These are phyloP conservation scores for Ceratobasidium sp. DNA, from an alignment of 1,284 basidiomycete genomes.

Conservation along the genomic window DNA sequence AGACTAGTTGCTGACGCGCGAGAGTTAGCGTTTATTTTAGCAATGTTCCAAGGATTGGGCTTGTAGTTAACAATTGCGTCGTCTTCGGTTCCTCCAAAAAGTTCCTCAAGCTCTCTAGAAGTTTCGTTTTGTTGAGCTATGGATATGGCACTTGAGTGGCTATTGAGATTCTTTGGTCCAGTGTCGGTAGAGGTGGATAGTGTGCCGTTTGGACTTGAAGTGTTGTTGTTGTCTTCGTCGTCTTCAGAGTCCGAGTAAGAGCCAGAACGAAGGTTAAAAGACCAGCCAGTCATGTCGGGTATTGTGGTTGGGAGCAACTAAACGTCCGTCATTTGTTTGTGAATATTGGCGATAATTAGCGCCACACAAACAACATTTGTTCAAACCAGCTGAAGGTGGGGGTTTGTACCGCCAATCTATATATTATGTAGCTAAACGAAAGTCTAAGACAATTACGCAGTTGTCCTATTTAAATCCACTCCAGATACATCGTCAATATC, in stretches of 20 bases:
- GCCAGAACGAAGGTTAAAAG: slow-evolving; percentile 38
- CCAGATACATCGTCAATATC: neutral
- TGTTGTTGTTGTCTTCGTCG: neutral
- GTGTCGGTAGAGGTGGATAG: neutral
- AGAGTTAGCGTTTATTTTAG: slow-evolving; percentile 34
- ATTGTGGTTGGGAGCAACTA: neutral
- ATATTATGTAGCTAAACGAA: no score
- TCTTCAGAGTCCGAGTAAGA: slow-evolving; percentile 30
- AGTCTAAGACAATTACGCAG: no score
- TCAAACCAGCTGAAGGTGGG: no score
- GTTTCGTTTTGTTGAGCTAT: neutral
- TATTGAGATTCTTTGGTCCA: neutral
- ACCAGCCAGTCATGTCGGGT: slow-evolving; percentile 31
- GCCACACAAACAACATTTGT: no score
- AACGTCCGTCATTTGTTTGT: neutral
- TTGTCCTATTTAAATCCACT: no score
- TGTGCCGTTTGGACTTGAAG: neutral
- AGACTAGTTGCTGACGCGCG: neutral
- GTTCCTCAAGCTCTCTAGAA: slow-evolving; percentile 11
- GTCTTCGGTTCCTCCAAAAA: slow-evolving; percentile 13
- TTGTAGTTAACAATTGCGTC: slow-evolving; percentile 20
- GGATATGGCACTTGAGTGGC: neutral
- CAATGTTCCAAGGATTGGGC: slow-evolving; percentile 39
- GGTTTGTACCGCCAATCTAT: no score
- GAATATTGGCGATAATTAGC: no score